These are phyloP conservation scores for Cicer bijugum DNA, from an alignment of 306 rosid species.

Conservation along the genomic window DNA sequence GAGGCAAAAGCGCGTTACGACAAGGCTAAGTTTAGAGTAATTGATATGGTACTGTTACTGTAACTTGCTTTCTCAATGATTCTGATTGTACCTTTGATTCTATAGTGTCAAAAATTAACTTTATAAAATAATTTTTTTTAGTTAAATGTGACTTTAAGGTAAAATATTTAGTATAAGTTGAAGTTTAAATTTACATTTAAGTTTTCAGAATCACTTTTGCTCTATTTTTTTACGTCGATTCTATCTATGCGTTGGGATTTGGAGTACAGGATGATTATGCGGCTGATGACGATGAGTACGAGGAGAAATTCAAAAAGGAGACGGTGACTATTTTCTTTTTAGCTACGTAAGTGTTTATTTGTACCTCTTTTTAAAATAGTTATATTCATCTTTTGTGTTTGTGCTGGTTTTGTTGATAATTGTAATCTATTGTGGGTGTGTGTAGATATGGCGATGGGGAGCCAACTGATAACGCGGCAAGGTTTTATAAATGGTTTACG, in stretches of 20 bases:
- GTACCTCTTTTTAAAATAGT: not conserved
- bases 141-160: too few relatives aligned
- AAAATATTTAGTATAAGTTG: too few relatives aligned
- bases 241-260: conserved; percentile 29
- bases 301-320: conserved; percentile 79
- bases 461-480: conserved; percentile 96
- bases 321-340: conserved; percentile 69
- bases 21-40: conserved; percentile 70
- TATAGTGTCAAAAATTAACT: too few relatives aligned
- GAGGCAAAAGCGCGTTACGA: conserved; percentile 92
- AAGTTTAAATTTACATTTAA: too few relatives aligned
- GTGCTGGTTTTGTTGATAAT: not conserved
- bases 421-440: conserved; percentile 35
- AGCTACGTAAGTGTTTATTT: conserved; percentile 78
- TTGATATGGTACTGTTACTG: conserved; percentile 72
- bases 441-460: conserved; percentile 99
- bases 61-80: not conserved
- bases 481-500: conserved; percentile 89
- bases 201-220: not conserved
- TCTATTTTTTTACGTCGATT: conserved; percentile 22
- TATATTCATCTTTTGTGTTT: not conserved
- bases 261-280: conserved; percentile 82
- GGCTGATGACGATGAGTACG: conserved; percentile 76
- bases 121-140: too few relatives aligned
- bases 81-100: too few relatives aligned